These are phyloP conservation scores for Cyberlindnera lachancei DNA, from an alignment of 805 yeast genomes.

Conservation along the genomic window DNA sequence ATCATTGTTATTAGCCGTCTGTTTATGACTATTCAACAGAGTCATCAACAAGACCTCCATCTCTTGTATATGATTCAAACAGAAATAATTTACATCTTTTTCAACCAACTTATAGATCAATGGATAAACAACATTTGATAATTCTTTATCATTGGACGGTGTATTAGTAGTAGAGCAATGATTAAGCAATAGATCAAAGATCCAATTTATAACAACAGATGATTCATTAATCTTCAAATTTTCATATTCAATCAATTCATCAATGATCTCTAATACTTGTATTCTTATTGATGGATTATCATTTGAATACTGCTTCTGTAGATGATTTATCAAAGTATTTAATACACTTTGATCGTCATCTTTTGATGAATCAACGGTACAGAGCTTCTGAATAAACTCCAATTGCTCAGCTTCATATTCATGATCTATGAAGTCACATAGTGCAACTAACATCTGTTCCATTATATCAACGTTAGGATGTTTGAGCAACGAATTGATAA, in stretches of 20 bases:
- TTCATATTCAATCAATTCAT: conserved; percentile 6
- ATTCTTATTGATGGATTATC: background rate
- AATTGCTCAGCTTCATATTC: conserved; percentile 9
- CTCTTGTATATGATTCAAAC: conserved; percentile 4
- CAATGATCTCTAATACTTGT: conserved; percentile 1
- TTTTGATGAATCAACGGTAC: no score
- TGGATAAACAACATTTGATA: background rate
- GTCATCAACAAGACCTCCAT: conserved; percentile 9
- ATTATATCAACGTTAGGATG: conserved; percentile 16
- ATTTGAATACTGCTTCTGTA: conserved; percentile 1
- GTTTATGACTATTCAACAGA: background rate
- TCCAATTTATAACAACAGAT: background rate
- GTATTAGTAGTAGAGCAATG: no score
- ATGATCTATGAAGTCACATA: conserved; percentile 13
- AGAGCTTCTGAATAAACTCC: conserved; percentile 3
- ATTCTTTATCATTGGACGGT: no score
- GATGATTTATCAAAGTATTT: no score
- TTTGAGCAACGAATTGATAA: conserved; percentile 1
- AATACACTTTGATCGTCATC: no score
- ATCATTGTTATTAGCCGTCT: no score
- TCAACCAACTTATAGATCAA: conserved; percentile 6
- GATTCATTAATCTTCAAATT: background rate
- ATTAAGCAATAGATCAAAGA: conserved; percentile 1
- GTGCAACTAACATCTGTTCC: conserved; percentile 8
- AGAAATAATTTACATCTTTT: conserved; percentile 2